Percentiles rank a stretch among this genome's conserved stretches.
Evolutionary conservation across 129 eudicot genomes (phyloP).

Genomic region (Silybum marianum): DNA sequence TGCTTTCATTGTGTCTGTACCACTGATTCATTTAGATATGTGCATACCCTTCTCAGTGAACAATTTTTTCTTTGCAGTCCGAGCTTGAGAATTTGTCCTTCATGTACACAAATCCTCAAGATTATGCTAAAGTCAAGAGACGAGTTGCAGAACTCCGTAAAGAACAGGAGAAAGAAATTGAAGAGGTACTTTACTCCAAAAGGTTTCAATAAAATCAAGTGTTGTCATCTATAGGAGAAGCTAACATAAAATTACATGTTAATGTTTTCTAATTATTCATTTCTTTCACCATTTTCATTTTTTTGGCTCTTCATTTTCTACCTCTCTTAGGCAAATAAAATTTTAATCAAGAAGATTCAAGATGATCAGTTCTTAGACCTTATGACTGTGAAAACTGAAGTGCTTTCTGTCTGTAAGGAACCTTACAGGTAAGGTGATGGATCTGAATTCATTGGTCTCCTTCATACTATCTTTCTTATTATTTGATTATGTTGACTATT

Average conservation of each 20-base stretch:
- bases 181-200: conserved; percentile 55
- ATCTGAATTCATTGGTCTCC: neutral
- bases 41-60: neutral
- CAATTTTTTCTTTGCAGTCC: conserved; percentile 54
- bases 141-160: conserved; percentile 80
- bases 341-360: conserved; percentile 41
- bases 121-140: conserved; percentile 77
- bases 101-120: conserved; percentile 96
- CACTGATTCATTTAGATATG: neutral
- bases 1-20: neutral
- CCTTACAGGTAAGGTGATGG: conserved; percentile 61
- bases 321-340: conserved; percentile 46
- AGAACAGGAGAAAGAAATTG: conserved; percentile 91
- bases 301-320: conserved; percentile 17
- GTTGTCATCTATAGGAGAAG: conserved; percentile 5
- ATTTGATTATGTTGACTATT: neutral
- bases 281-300: conserved; percentile 1
- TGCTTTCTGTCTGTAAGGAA: conserved; percentile 40
- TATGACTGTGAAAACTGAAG: conserved; percentile 42
- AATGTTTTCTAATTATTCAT: neutral
- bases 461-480: neutral
- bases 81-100: conserved; percentile 71
- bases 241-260: neutral
- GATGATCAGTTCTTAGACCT: conserved; percentile 46
- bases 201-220: conserved; percentile 8